Percentiles rank a stretch among this genome's conserved stretches.
Conservation (phyloP, 345 rosid genomes). For the Microthlaspi erraticum region DNA sequence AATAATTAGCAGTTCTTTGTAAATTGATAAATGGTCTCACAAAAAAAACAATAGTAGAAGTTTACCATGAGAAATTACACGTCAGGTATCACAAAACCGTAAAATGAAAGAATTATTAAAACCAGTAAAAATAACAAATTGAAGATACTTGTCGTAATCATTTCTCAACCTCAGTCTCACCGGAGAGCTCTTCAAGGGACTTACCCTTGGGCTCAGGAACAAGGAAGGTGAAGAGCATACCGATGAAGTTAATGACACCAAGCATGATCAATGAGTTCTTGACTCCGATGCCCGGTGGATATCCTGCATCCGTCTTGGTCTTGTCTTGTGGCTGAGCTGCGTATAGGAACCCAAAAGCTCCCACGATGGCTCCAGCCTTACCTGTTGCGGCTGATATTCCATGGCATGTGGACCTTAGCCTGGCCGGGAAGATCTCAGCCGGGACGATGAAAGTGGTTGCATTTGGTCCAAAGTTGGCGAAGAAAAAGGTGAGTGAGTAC, state of each 20-base stretch:
- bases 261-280: slow-evolving; percentile 52
- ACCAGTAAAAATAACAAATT: too few species aligned
- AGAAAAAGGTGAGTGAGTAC: slow-evolving; percentile 58
- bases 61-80: too few species aligned
- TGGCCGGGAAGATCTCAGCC: slow-evolving; percentile 58
- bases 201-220: background rate
- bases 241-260: slow-evolving; percentile 50
- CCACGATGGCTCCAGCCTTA: slow-evolving; percentile 58
- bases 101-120: too few species aligned
- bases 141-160: too few species aligned
- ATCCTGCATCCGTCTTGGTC: slow-evolving; percentile 53
- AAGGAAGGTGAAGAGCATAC: slow-evolving; percentile 29
- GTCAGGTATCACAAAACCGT: too few species aligned
- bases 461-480: slow-evolving; percentile 63
- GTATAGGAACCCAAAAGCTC: slow-evolving; percentile 59
- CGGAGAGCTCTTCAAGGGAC: background rate
- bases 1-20: too few species aligned
- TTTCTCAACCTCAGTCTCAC: slow-evolving; percentile 1
- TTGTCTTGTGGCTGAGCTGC: slow-evolving; percentile 52
- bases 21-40: too few species aligned
- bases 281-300: slow-evolving; percentile 60
- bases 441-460: slow-evolving; percentile 65
- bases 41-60: too few species aligned
- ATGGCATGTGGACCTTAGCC: slow-evolving; percentile 62
- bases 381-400: slow-evolving; percentile 66